Percentiles rank a stretch among this genome's conserved stretches.
phyloP scores from a whole-genome alignment of 2,329 filamentous ascomycete genomes.

The Colletotrichum siamense region DNA sequence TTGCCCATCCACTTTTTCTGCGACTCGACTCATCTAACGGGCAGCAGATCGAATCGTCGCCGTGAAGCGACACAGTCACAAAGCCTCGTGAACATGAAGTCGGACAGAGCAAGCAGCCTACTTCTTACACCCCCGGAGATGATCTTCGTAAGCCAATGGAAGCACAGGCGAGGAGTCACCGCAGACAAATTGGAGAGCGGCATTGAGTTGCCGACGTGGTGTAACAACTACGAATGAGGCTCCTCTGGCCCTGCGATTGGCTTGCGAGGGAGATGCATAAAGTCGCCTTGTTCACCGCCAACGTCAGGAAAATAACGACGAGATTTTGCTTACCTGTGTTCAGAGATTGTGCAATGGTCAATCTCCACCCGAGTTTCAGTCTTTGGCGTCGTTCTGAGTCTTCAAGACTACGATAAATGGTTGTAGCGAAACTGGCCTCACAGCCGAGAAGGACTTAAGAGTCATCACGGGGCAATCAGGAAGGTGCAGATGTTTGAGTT shows the following conservation, averaged over 20 bases:
- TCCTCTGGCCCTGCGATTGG: slow-evolving; percentile 2
- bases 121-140: background rate
- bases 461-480: background rate
- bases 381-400: background rate
- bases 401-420: background rate
- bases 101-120: background rate
- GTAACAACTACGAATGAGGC: slow-evolving; percentile 6
- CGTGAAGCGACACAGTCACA: background rate
- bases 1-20: background rate
- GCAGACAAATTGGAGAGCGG: background rate
- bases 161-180: background rate
- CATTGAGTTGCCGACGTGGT: background rate
- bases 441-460: background rate
- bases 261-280: background rate
- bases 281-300: background rate
- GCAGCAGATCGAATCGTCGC: background rate
- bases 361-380: background rate
- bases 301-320: background rate
- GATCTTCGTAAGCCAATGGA: background rate
- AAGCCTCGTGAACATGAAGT: background rate
- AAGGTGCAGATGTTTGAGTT: background rate
- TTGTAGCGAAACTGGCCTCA: background rate
- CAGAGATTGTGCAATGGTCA: background rate
- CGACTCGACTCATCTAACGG: background rate
- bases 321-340: background rate